phyloP scores from a whole-genome alignment of 2,329 filamentous ascomycete species.

The Pseudocercospora crystallina region DNA sequence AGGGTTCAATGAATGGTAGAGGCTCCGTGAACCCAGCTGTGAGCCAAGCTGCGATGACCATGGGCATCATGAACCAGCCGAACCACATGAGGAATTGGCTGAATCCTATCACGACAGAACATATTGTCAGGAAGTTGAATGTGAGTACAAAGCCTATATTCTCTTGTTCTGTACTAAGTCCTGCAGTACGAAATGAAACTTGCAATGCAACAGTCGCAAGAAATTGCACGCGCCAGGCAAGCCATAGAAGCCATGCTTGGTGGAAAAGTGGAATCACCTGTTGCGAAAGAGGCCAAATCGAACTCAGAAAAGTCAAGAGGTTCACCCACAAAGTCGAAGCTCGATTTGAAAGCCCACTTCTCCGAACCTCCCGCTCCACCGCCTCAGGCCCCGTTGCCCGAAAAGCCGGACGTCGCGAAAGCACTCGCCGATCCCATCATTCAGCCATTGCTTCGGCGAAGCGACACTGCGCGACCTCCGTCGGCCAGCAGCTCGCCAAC shows the following conservation, averaged over 20 bases:
- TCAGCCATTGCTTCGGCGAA: conserved; percentile 68
- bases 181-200: conserved; percentile 81
- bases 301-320: conserved; percentile 46
- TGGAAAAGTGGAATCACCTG: conserved; percentile 56
- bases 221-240: conserved; percentile 77
- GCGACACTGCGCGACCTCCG: conserved; percentile 69
- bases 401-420: conserved; percentile 75
- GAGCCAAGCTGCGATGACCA: conserved; percentile 46
- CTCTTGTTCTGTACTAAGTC: conserved; percentile 25
- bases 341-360: conserved; percentile 79
- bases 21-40: conserved; percentile 59
- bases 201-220: conserved; percentile 82
- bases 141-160: conserved; percentile 53
- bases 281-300: conserved; percentile 48
- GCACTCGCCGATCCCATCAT: conserved; percentile 47
- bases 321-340: conserved; percentile 59
- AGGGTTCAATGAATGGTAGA: conserved; percentile 55
- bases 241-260: conserved; percentile 76
- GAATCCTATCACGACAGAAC: conserved; percentile 86
- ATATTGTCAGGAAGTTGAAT: conserved; percentile 84
- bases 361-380: conserved; percentile 91
- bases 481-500: conserved; percentile 58
- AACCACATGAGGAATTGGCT: conserved; percentile 80
- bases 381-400: conserved; percentile 86
- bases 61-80: conserved; percentile 65